Evolutionary conservation across 2,329 filamentous ascomycete species (phyloP), one percentile per base, ranked within the genome.

Genomic region (Rutstroemia sp.): DNA sequence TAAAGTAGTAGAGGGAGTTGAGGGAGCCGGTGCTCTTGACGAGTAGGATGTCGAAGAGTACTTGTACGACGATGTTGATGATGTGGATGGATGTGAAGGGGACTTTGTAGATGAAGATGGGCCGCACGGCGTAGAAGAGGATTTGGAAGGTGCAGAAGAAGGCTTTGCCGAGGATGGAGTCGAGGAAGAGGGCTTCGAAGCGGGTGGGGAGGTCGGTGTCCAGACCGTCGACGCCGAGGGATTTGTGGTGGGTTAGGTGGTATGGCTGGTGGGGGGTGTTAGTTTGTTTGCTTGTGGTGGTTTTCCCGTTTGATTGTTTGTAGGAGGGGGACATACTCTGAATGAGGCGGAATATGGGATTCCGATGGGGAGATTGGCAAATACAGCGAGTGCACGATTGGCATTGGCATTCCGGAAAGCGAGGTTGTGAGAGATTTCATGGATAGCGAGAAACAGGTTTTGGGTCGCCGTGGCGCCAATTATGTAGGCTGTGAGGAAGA

Each of bases 121-220:
- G 94, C 16, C 94, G 89, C 51, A 99, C 74, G 67, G 94, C 94
- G 76, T 99, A 99, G 81, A 99, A 99, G 70, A 99, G 82, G 72
- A 99, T 96, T 75, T 99, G 94, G 76, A 96, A 99, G 64, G 94
- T 99, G 76, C 88, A 92, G 81, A 99, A 99, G 78, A 99, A 99
- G 63, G 94, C 87, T 75, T 99, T 99, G 71, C 94, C 94, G 17
- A 92, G 82, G 65, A 99, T 86, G 7, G 91, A 96, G 77, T 99
- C 89, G 67, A 99, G 86, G 71, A 99, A 87, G 69, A 95, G 75
- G 61, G 91, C 92, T 76, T 99, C 94, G 51, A 96, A 73, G 49
- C 89, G 84, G 17, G 94, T 97, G 23, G 94, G 94, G 27, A 99
- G 85, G 69, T 99, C 94, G 46, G 92, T 96, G 72, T 99, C 94